Base-by-base conservation (phyloP, 306 rosid species). In the Senna tora region DNA sequence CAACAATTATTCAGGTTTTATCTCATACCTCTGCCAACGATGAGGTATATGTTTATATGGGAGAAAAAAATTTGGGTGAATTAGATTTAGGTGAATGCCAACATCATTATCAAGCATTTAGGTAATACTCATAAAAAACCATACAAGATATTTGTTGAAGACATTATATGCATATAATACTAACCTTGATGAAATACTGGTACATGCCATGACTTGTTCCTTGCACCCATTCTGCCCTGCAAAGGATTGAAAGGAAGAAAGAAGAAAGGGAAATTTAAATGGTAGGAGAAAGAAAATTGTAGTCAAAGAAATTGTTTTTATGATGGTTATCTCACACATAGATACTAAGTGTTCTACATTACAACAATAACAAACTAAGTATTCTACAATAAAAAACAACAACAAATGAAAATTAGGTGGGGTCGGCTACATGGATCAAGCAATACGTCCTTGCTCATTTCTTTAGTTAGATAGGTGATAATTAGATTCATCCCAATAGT, bases 111-210 rank as follows among this genome's bases (percentile, higher is more conserved):
- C 73, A 60, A 65, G 75, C 43, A 56, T 19, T 33, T 75, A 58
- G 49, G 45, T 55, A 38, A 67, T 39, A 68, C 72, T 60, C 22
- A 28, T 22, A 43, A 34, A 49, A 52, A 42, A 52, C 46, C 30
- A 57, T 19, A 47, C 30, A 32, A 53, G 49, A 71, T 25, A 62
- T 34, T 54, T 19, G 68, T 56, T n/a, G 67, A 57, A 47, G 58
- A 62, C 45, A 58, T 66, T 68, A 64, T 59, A 45, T 30, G 10
- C 32, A 13, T 22, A 47, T 20, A 53, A 43, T 56, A 81, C 93
- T 71, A 79, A 93, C 98, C 98, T 93, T 93, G 77, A 90, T 64
- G 75, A 93, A 93, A 83, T 93, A 93, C 79, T 90, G 96, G 88
- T 93, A 84, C 74, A 79, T 61, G 54, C 96, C 96, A 76, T 81